Base-by-base conservation (phyloP, 495 filamentous ascomycete species). In the Tuber calosporum region DNA sequence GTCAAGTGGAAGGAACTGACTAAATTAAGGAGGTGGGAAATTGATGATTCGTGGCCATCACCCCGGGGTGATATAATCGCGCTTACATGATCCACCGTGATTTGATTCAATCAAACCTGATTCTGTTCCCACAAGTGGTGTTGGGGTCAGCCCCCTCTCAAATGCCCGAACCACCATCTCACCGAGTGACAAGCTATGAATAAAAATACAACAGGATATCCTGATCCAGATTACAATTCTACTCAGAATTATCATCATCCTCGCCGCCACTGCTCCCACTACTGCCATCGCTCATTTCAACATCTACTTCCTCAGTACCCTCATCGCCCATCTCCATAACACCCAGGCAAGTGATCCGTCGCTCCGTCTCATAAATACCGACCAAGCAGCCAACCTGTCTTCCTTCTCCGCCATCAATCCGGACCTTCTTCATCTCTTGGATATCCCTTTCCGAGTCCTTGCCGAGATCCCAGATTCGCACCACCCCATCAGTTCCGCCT, bases 321-420 rank as follows among this genome's bases (percentile, higher is more conserved):
- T 73, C 78, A 20, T 68, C 82, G 40, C 79, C 79, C 94, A 98
- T 96, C 73, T 92, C 84, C 82, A 97, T 98, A 66, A 91, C 90
- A 73, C 86, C 88, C 76, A 99, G 72, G 82, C 95, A 99, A 17
- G 94, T 99, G 74, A 99, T 93, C 68, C 95, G 87, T 81, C 93
- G 91, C 42, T 90, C 89, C 11, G 94, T 97, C 81, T 92, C 90
- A 76, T 93, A 94, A 70, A 88, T 90, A 19, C 88, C 93, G 66
- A 97, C 79, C 48, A 97, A 83, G 73, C 84, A 86, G 42, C 93
- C 94, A 36, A 93, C 83, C 76, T 91, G 89, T 74, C 67, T 74
- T 75, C 76, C 82, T 71, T 76, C 81, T 62, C 69, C 73, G 26
- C 75, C 80, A n/a, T 70, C 74, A 13, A 79, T 73, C 38, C 68